Conservation (phyloP, 805 yeast species). For the Pichia californica region DNA sequence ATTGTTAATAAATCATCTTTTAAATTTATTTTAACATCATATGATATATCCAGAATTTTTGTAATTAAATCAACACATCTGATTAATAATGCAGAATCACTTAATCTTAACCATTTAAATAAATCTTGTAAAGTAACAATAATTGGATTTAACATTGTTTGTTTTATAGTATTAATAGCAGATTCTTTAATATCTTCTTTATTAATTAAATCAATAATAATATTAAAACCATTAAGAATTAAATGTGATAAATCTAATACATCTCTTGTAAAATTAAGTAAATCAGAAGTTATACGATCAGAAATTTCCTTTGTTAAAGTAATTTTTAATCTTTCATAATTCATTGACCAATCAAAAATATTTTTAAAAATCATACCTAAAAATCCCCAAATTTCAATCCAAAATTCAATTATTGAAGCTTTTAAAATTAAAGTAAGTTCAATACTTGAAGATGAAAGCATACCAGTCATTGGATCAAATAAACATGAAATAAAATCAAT, state of each 20-base stretch:
- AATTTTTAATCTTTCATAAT: constrained; percentile 24
- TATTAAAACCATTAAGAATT: constrained; percentile 58
- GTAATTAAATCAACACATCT: constrained; percentile 70
- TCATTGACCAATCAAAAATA: constrained; percentile 69
- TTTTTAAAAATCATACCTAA: constrained; percentile 59
- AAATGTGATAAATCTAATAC: constrained; percentile 70
- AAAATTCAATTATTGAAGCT: constrained; percentile 37
- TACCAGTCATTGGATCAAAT: constrained; percentile 61
- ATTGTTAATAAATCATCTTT: constrained; percentile 49
- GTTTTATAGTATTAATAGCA: constrained; percentile 15
- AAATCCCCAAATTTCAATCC: constrained; percentile 72
- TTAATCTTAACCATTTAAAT: constrained; percentile 75
- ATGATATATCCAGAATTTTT: constrained; percentile 58
- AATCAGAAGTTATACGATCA: constrained; percentile 19
- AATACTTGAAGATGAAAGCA: constrained; percentile 20
- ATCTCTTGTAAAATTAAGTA: constrained; percentile 73
- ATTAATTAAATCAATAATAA: constrained; percentile 30
- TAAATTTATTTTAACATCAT: constrained; percentile 43
- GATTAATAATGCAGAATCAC: constrained; percentile 66
- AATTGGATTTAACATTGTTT: constrained; percentile 42
- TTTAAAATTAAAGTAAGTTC: constrained; percentile 14
- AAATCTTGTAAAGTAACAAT: constrained; percentile 60
- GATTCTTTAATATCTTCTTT: constrained; percentile 16
- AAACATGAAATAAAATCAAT: constrained; percentile 66
- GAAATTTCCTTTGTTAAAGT: constrained; percentile 15